Percentiles rank a stretch among this genome's conserved stretches.
Evolutionary conservation across 306 rosid genomes (phyloP).

Genomic region (Macrotyloma uniflorum): DNA sequence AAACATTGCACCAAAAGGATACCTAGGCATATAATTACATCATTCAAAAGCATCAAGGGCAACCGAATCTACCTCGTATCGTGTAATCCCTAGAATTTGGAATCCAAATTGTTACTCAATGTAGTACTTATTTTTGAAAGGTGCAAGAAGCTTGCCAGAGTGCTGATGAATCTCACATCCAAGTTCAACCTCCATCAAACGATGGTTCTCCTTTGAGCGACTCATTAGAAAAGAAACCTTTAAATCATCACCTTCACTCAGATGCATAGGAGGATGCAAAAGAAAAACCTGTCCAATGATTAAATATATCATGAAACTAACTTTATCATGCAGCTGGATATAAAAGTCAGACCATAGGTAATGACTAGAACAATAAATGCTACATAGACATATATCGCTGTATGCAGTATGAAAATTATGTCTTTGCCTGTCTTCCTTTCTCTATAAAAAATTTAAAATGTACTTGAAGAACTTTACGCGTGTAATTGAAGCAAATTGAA

Average conservation of each 20-base stretch:
- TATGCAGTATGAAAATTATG: background rate
- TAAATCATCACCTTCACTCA: constrained; percentile 70
- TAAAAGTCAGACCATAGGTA: background rate
- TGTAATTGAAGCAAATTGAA: background rate
- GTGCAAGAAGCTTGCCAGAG: constrained; percentile 61
- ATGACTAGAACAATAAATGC: constrained; percentile 6
- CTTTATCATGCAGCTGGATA: constrained; percentile 25
- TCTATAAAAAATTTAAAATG: background rate
- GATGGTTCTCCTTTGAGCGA: constrained; percentile 91
- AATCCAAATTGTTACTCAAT: constrained; percentile 66
- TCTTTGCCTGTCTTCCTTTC: background rate
- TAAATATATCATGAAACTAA: background rate
- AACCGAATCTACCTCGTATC: constrained; percentile 41
- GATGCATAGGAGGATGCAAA: constrained; percentile 64
- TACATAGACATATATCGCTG: background rate
- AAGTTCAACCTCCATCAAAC: constrained; percentile 93
- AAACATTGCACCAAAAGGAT: constrained; percentile 1
- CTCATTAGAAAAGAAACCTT: constrained; percentile 74
- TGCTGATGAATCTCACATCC: constrained; percentile 65
- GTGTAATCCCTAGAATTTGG: constrained; percentile 26
- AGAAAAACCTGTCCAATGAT: constrained; percentile 73
- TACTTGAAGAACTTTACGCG: constrained; percentile 4
- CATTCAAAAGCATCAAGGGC: constrained; percentile 17
- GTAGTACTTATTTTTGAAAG: constrained; percentile 69
- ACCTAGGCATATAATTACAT: background rate